These are phyloP conservation scores for Myxozyma mucilagina DNA, from an alignment of 805 yeast species.

Conservation along the genomic window DNA sequence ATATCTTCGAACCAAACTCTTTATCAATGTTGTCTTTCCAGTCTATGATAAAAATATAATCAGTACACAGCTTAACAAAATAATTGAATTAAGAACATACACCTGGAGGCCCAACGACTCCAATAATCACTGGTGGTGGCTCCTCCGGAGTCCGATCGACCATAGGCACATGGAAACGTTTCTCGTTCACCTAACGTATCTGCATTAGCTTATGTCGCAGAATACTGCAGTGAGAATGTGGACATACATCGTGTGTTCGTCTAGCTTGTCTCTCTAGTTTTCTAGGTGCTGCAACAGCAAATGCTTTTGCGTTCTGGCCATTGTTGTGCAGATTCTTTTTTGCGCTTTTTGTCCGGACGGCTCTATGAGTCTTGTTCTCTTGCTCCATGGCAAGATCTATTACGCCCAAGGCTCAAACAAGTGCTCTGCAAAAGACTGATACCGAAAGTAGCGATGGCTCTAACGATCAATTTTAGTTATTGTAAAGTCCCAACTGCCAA, in stretches of 20 bases:
- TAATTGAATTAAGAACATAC: constrained; percentile 16
- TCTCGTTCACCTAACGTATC: constrained; percentile 55
- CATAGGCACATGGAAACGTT: constrained; percentile 93
- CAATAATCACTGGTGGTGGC: constrained; percentile 93
- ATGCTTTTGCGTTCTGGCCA: constrained; percentile 77
- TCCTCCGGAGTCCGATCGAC: constrained; percentile 96
- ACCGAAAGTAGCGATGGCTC: no score
- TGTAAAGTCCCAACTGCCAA: no score
- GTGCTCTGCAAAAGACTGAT: no score
- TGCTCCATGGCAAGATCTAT: constrained; percentile 47
- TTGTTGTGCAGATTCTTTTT: constrained; percentile 57
- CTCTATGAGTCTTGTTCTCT: constrained; percentile 81
- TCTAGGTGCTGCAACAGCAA: constrained; percentile 80
- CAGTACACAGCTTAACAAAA: not conserved
- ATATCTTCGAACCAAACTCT: constrained; percentile 81
- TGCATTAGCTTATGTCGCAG: not conserved
- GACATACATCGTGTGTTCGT: constrained; percentile 68
- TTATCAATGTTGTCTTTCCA: constrained; percentile 90
- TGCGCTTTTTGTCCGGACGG: constrained; percentile 35
- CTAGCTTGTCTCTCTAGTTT: constrained; percentile 81
- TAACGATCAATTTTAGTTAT: no score
- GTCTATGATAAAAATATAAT: constrained; percentile 44
- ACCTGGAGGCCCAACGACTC: constrained; percentile 98
- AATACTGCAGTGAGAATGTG: not conserved
- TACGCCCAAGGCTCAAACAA: no score